These are phyloP conservation scores for Metschnikowia koreensis DNA, from an alignment of 805 yeast species.

Conservation along the genomic window DNA sequence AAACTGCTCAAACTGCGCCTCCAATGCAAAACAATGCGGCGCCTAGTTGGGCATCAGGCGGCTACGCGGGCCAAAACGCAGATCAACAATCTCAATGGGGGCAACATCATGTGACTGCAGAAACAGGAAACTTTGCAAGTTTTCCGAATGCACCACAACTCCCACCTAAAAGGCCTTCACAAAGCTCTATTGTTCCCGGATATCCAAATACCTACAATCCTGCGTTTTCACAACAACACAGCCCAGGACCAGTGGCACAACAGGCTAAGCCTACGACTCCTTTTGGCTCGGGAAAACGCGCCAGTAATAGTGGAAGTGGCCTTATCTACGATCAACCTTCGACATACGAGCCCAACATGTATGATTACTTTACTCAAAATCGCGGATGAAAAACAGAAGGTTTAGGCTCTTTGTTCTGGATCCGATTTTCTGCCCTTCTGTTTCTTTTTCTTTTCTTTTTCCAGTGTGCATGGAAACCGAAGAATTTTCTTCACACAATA, in stretches of 20 bases:
- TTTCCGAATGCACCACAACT: slow-evolving; percentile 12
- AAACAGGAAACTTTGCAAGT: neutral
- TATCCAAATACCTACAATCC: too few species aligned
- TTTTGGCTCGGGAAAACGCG: neutral
- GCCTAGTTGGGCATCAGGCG: neutral
- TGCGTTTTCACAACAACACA: neutral
- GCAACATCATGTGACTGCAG: neutral
- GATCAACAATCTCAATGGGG: neutral
- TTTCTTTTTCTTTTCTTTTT: neutral
- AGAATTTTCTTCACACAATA: neutral
- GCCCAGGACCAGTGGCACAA: slow-evolving; percentile 4
- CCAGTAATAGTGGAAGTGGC: slow-evolving; percentile 8
- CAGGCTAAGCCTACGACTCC: neutral
- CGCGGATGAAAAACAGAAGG: neutral
- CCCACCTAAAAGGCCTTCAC: slow-evolving; percentile 25
- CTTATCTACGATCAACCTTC: slow-evolving; percentile 39
- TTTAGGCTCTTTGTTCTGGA: too few species aligned
- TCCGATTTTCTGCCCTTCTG: too few species aligned
- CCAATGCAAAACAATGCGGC: neutral
- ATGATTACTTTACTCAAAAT: slow-evolving; percentile 31
- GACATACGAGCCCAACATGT: slow-evolving; percentile 47
- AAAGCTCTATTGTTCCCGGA: slow-evolving; percentile 1
- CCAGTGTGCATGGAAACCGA: neutral
- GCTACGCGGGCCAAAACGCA: neutral
- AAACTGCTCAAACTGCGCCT: neutral